Base-by-base conservation (phyloP, 2,329 filamentous ascomycete genomes). In the Aureobasidium sp. region DNA sequence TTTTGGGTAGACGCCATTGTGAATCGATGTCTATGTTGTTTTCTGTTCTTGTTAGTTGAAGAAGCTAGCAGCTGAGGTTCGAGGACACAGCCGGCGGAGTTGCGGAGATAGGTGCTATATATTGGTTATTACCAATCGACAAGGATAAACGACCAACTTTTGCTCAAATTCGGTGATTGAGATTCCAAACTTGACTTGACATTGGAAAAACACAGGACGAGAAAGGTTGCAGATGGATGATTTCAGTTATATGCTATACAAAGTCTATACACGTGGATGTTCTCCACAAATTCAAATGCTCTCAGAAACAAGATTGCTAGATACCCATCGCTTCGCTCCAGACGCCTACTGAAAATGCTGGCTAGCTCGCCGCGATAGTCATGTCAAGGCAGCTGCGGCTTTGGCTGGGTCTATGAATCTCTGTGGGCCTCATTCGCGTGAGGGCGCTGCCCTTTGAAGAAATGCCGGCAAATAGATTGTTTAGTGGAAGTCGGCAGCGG, bases 401-500 rank as follows among this genome's bases (percentile, higher is more conserved):
- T n/a, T 27, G 45, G 14, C 12, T 8, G 16, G 17, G 30, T 19
- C 11, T 19, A 32, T 6, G 35, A n/a, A 30, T 37, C 22, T 35
- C 16, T 21, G n/a, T 29, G 17, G 16, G 11, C 34, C 10, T 38
- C 14, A 14, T 38, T 39, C 22, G 24, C 21, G 30, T 22, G 6
- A 24, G 24, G 38, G 16, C 16, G 19, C 44, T 48, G 11, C n/a
- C 27, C 21, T n/a, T 14, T 19, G 19, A 37, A 5, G 16, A 12
- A 45, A 7, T 16, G 25, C 25, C 25, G 8, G 25, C 10, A 12
- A 11, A 25, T 17, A 8, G 8, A 30, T n/a, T 1, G 17, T 17
- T 17, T 56, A 67, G 41, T 68, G 66, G 60, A 96, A 94, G 58
- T 90, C 87, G 21, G 75, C 68, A 22, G 93, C 90, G 72, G 93